Evolutionary conservation across 2,329 filamentous ascomycete genomes (phyloP).

Genomic region (Aspergillus quadrilineatus): DNA sequence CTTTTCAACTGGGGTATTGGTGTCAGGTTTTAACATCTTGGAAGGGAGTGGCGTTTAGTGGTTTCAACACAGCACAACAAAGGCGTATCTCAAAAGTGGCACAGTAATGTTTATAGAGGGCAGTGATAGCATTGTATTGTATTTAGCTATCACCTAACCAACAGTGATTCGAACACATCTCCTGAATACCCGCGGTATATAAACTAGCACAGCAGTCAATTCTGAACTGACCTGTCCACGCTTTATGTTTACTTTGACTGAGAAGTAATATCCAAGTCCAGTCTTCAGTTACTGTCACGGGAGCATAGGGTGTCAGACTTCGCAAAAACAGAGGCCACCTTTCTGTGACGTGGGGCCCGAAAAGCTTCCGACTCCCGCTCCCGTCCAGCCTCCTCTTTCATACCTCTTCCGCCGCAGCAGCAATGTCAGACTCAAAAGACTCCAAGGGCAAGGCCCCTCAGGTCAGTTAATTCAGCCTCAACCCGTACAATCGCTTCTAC

Average conservation of each 20-base stretch:
- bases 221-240: too few relatives aligned
- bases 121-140: background rate
- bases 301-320: background rate
- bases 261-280: too few relatives aligned
- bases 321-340: conserved; percentile 12
- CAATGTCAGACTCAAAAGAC: conserved; percentile 38
- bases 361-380: conserved; percentile 23
- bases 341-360: conserved; percentile 30
- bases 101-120: conserved; percentile 11
- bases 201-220: background rate
- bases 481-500: background rate
- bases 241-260: too few relatives aligned
- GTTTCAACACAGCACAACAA: conserved; percentile 7
- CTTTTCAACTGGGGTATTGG: conserved; percentile 16
- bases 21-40: conserved; percentile 5
- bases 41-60: background rate
- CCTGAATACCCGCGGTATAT: background rate
- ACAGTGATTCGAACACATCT: background rate
- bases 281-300: too few relatives aligned
- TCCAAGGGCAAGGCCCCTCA: conserved; percentile 34
- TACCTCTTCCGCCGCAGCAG: conserved; percentile 13
- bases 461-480: conserved; percentile 3
- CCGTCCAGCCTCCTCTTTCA: conserved; percentile 16
- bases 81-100: background rate
- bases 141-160: background rate